Percentiles rank a stretch among this genome's conserved stretches.
phyloP scores from a whole-genome alignment of 441 rosid species.

The Metrosideros polymorpha region DNA sequence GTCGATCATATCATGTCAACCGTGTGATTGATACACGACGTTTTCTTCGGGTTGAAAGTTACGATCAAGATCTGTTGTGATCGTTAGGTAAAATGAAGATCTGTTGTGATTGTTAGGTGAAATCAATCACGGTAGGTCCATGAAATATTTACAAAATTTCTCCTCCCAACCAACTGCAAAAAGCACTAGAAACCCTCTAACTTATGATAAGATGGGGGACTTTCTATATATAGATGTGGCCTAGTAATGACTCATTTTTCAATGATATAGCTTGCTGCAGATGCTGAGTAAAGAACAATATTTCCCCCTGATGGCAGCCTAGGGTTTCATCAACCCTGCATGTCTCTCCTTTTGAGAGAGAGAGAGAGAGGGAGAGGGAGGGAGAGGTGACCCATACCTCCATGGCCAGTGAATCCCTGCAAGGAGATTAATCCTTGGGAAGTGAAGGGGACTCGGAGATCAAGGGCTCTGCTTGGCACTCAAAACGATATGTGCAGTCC shows the following conservation, averaged over 20 bases:
- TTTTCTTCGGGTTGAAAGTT: not conserved
- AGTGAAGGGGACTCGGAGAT: not conserved
- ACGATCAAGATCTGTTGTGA: not conserved
- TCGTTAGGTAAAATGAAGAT: not conserved
- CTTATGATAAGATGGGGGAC: no score
- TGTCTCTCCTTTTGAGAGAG: not conserved
- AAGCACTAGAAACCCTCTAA: not conserved
- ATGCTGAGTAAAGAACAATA: not conserved
- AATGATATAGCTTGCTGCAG: not conserved
- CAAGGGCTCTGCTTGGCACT: not conserved
- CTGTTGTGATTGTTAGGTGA: no score
- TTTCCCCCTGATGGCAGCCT: not conserved
- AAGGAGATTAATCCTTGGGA: not conserved
- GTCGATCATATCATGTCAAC: accelerated
- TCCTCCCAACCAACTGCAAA: not conserved
- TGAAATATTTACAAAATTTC: not conserved
- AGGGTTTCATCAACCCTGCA: not conserved
- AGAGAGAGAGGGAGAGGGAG: not conserved
- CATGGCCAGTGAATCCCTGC: not conserved
- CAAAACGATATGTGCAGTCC: not conserved
- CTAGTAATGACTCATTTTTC: not conserved
- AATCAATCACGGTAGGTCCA: no score
- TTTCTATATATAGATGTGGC: not conserved
- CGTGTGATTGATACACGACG: not conserved
- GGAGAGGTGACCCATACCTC: not conserved